phyloP scores from a whole-genome alignment of 2,329 filamentous ascomycete species.

The Neonectria neomacrospora region DNA sequence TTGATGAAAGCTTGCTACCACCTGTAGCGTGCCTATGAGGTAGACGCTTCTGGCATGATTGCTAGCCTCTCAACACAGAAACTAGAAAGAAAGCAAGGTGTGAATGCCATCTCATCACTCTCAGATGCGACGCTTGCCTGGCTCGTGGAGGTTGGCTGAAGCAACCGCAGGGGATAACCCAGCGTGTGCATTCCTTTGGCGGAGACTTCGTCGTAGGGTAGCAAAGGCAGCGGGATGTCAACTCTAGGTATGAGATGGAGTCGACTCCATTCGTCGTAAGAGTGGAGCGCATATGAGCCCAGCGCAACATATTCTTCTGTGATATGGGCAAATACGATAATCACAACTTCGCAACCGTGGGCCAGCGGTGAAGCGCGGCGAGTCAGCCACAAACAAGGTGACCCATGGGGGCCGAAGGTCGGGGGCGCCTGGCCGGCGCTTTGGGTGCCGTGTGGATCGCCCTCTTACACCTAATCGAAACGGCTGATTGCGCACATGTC shows the following conservation, averaged over 20 bases:
- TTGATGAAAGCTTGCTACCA: slow-evolving; percentile 16
- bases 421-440: slow-evolving; percentile 26
- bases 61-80: background rate
- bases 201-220: slow-evolving; percentile 11
- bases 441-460: slow-evolving; percentile 32
- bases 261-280: slow-evolving; percentile 27
- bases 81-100: background rate
- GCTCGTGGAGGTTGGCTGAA: slow-evolving; percentile 15
- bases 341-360: slow-evolving; percentile 21
- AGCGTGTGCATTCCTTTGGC: slow-evolving; percentile 1
- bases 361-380: slow-evolving; percentile 34
- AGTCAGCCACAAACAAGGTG: slow-evolving; percentile 31
- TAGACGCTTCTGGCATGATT: slow-evolving; percentile 4
- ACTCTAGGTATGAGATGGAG: slow-evolving; percentile 12
- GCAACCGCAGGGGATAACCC: slow-evolving; percentile 2
- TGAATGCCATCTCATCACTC: slow-evolving; percentile 7
- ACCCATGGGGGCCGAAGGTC: slow-evolving; percentile 31
- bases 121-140: background rate
- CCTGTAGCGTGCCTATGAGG: slow-evolving; percentile 10
- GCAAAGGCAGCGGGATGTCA: slow-evolving; percentile 1
- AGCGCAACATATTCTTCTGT: slow-evolving; percentile 19
- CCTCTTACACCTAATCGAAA: slow-evolving; percentile 35
- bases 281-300: slow-evolving; percentile 25
- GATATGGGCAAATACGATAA: slow-evolving; percentile 26
- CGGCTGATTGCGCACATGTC: slow-evolving; percentile 29